These are phyloP conservation scores for Myrica gale DNA, from an alignment of 306 rosid genomes.

Conservation along the genomic window DNA sequence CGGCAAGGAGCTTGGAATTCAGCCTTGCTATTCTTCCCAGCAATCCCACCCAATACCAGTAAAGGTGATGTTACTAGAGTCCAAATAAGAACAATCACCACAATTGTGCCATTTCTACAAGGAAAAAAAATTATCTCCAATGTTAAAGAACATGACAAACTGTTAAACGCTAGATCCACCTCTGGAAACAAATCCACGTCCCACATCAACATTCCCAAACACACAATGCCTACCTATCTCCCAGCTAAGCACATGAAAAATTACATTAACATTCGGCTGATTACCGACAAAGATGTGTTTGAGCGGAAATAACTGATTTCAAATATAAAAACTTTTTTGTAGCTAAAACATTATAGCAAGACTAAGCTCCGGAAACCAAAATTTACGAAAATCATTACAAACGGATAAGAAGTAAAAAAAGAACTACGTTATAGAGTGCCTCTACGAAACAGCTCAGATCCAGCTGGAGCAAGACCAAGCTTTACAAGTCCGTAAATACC, in stretches of 20 bases:
- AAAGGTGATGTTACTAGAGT: conserved; percentile 65
- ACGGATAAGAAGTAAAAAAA: neutral
- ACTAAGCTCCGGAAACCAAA: neutral
- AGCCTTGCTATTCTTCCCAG: conserved; percentile 65
- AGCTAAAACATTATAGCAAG: neutral
- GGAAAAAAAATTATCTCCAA: no score
- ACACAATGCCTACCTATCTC: no score
- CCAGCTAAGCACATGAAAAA: no score
- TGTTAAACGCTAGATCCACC: conserved; percentile 16
- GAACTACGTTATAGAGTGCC: no score
- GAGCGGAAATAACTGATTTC: no score
- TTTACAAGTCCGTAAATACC: no score
- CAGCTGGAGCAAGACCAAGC: no score
- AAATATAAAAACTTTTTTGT: neutral
- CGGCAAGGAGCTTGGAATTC: neutral
- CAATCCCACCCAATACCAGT: conserved; percentile 69
- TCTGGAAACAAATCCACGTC: neutral
- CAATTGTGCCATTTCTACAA: conserved; percentile 42
- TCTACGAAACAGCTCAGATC: no score
- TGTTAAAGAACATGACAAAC: neutral
- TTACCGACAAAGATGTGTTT: neutral
- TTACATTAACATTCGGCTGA: neutral
- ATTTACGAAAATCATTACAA: neutral
- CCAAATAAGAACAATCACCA: conserved; percentile 68
- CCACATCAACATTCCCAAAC: neutral